phyloP scores from a whole-genome alignment of 176 grass and related monocot species.

The Tillandsia leiboldiana region DNA sequence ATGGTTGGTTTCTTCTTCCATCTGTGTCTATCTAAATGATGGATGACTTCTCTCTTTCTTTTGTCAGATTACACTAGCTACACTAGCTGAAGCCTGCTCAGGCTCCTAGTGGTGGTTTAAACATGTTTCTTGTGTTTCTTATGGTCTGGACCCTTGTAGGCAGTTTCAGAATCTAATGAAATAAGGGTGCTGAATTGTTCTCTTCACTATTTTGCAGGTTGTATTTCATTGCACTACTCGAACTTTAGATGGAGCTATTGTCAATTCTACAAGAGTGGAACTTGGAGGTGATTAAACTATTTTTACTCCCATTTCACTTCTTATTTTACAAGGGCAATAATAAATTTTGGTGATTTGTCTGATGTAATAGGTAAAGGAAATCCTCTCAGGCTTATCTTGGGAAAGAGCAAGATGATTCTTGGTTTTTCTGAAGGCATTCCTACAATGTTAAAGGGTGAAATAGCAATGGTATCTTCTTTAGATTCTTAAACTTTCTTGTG shows the following conservation, averaged over 20 bases:
- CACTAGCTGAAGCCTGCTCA: neutral
- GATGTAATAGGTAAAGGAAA: slow-evolving; percentile 68
- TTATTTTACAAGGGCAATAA: neutral
- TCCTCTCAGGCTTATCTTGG: slow-evolving; percentile 70
- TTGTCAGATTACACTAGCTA: neutral
- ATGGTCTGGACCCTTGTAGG: neutral
- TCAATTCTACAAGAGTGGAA: slow-evolving; percentile 75
- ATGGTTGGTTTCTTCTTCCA: neutral
- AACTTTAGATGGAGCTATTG: slow-evolving; percentile 53
- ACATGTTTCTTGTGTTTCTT: neutral
- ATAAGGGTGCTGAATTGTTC: neutral
- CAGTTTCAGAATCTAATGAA: neutral
- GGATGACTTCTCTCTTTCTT: neutral
- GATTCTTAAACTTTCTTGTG: neutral
- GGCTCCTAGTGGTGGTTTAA: neutral
- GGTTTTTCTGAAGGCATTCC: slow-evolving; percentile 86
- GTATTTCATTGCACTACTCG: slow-evolving; percentile 79
- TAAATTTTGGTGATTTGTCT: slow-evolving; percentile 10
- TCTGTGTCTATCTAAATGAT: neutral
- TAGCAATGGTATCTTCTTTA: slow-evolving; percentile 67
- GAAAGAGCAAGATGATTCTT: slow-evolving; percentile 96
- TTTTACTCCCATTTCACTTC: neutral
- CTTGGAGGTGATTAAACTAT: slow-evolving; percentile 60
- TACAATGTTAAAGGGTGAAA: slow-evolving; percentile 82
- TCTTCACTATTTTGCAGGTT: slow-evolving; percentile 42